phyloP scores from a whole-genome alignment of 164 flowering plant species.

The Nelumbo lutea region DNA sequence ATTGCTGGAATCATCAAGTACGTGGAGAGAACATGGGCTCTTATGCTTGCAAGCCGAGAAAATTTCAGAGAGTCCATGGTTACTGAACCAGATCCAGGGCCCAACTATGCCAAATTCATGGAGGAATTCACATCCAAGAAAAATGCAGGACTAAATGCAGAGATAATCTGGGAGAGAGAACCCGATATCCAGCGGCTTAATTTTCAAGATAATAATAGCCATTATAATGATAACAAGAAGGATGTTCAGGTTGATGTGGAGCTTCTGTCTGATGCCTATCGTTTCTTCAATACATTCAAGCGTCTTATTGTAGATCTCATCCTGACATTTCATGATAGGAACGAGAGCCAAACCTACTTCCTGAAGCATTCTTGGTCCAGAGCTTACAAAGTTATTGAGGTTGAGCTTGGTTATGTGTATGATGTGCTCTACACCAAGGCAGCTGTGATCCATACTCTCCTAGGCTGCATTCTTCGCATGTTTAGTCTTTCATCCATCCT shows the following conservation, averaged over 20 bases:
- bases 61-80: conserved; percentile 23
- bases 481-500: conserved; percentile 12
- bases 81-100: conserved; percentile 26
- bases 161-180: not conserved
- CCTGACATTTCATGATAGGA: conserved; percentile 28
- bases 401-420: conserved; percentile 45
- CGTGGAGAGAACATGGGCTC: conserved; percentile 28
- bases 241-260: conserved; percentile 1
- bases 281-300: conserved; percentile 28
- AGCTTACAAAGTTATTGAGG: conserved; percentile 31
- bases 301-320: conserved; percentile 37
- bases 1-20: conserved; percentile 35
- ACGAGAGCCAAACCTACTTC: conserved; percentile 18
- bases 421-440: conserved; percentile 43
- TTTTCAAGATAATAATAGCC: too few species aligned
- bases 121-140: conserved; percentile 25
- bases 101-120: conserved; percentile 33
- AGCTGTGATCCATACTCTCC: conserved; percentile 11
- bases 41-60: conserved; percentile 26
- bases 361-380: not conserved
- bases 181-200: conserved; percentile 10
- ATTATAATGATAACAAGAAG: not conserved
- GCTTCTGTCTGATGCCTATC: conserved; percentile 25
- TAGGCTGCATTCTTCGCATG: conserved; percentile 25
- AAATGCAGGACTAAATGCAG: conserved; percentile 21